Evolutionary conservation across 495 filamentous ascomycete genomes (phyloP).

Genomic region (Chlorociboria aeruginascens): DNA sequence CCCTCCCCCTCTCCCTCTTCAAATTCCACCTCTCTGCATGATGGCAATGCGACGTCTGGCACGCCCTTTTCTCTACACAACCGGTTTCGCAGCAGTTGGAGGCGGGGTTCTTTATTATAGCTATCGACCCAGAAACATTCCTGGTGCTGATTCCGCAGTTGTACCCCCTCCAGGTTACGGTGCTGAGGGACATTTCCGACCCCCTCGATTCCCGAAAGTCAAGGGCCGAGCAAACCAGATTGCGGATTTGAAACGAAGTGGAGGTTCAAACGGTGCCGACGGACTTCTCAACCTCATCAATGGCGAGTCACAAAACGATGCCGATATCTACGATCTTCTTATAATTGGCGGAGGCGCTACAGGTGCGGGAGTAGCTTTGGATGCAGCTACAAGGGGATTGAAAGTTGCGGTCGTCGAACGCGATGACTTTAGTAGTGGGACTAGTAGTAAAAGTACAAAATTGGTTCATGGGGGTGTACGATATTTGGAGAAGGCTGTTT

Average conservation of each 20-base stretch:
- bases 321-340: conserved; percentile 67
- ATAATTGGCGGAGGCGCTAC: conserved; percentile 92
- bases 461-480: conserved; percentile 93
- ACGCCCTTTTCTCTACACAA: conserved; percentile 47
- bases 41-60: conserved; percentile 53
- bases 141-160: conserved; percentile 64
- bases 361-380: conserved; percentile 82
- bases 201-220: conserved; percentile 69
- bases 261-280: conserved; percentile 13
- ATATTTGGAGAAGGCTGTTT: conserved; percentile 94
- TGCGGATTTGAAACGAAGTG: conserved; percentile 39
- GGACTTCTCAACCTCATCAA: conserved; percentile 5
- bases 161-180: conserved; percentile 75
- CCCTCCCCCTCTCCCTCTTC: not conserved
- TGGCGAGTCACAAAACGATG: conserved; percentile 21
- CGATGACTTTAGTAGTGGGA: conserved; percentile 89
- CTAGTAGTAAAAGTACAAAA: conserved; percentile 95
- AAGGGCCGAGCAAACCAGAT: conserved; percentile 61
- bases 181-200: conserved; percentile 62
- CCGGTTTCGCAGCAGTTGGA: conserved; percentile 40
- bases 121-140: conserved; percentile 78
- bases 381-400: conserved; percentile 84
- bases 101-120: conserved; percentile 60
- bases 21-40: conserved; percentile 10
- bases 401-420: conserved; percentile 91